These are phyloP conservation scores for Chytriomyces sp. DNA, from an alignment of 192 early-diverging fungal species.

Conservation along the genomic window DNA sequence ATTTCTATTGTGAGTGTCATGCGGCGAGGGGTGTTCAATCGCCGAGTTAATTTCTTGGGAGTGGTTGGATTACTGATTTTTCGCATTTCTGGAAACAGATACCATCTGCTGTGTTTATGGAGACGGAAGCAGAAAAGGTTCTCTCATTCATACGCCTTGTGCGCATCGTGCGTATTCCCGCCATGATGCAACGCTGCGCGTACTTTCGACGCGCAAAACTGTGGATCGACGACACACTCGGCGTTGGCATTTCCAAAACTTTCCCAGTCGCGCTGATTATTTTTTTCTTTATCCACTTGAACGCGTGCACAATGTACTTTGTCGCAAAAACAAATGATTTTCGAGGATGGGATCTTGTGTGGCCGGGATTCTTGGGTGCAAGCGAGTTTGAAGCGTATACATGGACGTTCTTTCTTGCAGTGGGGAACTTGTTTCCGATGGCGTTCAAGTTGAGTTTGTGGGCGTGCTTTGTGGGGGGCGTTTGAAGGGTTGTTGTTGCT, in stretches of 20 bases:
- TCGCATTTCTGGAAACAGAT: no score
- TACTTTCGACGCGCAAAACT: not conserved
- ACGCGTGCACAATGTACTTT: constrained; percentile 17
- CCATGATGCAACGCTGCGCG: constrained; percentile 18
- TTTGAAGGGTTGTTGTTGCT: not conserved
- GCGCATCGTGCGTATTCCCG: constrained; percentile 8
- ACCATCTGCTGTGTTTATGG: no score
- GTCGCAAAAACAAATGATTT: not conserved
- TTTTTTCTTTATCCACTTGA: constrained; percentile 25
- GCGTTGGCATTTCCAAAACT: constrained; percentile 14
- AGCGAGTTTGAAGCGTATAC: constrained; percentile 7
- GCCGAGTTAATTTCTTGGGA: no score
- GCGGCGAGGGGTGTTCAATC: no score
- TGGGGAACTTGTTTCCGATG: constrained; percentile 25
- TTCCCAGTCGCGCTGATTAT: constrained; percentile 16
- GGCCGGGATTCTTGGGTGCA: not conserved
- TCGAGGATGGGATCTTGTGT: constrained; percentile 18
- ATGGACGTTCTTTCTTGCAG: constrained; percentile 25
- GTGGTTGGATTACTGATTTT: no score
- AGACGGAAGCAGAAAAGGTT: no score
- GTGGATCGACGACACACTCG: not conserved
- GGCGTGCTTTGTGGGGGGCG: not conserved
- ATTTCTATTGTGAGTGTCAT: not conserved
- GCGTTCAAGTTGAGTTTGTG: constrained; percentile 26
- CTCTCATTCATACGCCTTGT: not conserved